Evolutionary conservation across 2,329 filamentous ascomycete species (phyloP), one percentile per base, ranked within the genome.

Genomic region (Lachnellula occidentalis): DNA sequence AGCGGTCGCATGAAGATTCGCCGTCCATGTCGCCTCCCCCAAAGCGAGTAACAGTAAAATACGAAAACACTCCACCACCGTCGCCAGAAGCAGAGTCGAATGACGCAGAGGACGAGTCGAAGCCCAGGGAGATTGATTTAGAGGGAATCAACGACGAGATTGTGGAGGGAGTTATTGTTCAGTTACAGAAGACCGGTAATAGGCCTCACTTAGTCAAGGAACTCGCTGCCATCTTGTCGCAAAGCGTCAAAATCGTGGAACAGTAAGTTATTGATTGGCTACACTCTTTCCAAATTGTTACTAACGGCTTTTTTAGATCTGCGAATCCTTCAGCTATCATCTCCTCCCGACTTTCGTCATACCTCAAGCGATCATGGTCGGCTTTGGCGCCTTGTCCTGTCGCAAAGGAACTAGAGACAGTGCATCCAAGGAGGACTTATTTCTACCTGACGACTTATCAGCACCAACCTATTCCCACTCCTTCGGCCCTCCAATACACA

Each of bases 281-380:
- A 56, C 48, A 31, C 17, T 15, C 6, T 12, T 34, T 12, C 45
- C 17, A 45, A 69, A 62, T 24, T 31, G 15, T 5, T 41, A 17
- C 9, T 45, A 66, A 67, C 69, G 66, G 65, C 62, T 62, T 60
- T 61, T 61, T 53, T 70, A 97, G 94, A 73, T 97, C 94, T 61
- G 91, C 92, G 50, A 97, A 97, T 70, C 92, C 92, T 53, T 90
- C 89, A 67, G 92, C 94, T 55, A 90, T 99, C 65, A 92, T 99
- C 64, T 96, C 92, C 2, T 96, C 94, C 45, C 87, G 94, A 65
- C 78, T 99, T 50, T 87, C 91, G 41, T 83, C 88, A 34, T 99
- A 95, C 73, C 79, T 96, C 67, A 95, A 95, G 76, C 89, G 94
- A 62, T 74, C 88, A 52, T 88, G 88, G 92, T 88, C 83, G 27